Evolutionary conservation across 2,329 filamentous ascomycete genomes (phyloP), one percentile per base, ranked within the genome.

Genomic region (Cytospora chrysosperma): DNA sequence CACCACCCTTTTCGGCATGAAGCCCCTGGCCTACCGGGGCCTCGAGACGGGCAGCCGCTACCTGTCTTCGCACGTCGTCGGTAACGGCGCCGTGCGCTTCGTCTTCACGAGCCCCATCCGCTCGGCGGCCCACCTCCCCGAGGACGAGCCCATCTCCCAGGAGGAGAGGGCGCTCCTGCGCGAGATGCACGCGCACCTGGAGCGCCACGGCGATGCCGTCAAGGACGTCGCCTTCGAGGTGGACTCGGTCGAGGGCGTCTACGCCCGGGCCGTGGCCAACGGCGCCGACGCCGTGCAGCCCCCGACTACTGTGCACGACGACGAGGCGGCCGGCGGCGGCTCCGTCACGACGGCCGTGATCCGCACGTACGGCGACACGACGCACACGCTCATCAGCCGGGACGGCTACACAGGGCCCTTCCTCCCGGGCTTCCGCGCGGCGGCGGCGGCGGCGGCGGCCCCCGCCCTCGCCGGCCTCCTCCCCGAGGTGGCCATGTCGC

Each of bases 191-290:
- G 82, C 82, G 19, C 93, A 97, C 75, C 85, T 96, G 47, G 90
- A 93, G 78, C 85, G 87, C 66, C 94, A 98, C 72, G 93, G 94
- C 27, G 94, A 98, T 76, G 94, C 90, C 15, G 93, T 97, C 60
- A 97, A 96, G 78, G 94, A 97, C 72, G 93, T 97, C 37, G 91
- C 93, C 13, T 97, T 97, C 74, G 92, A 96, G 75, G 94, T 98
- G 15, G 93, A 98, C 76, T 87, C 92, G 71, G 92, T 96, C 43
- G 85, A 89, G 63, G 90, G 86, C 52, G 90, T 97, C 6, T 97
- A 92, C 76, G 74, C 79, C 62, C 86, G 85, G 63, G 94, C 94
- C 21, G 82, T 96, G 17, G 78, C 82, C 67, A 79, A 84, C 67
- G 87, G 88, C 69, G 84, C 87, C 73, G 73, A 80, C 66, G 80